phyloP scores from a whole-genome alignment of 257 asterid species.

The Ehretia macrophylla region DNA sequence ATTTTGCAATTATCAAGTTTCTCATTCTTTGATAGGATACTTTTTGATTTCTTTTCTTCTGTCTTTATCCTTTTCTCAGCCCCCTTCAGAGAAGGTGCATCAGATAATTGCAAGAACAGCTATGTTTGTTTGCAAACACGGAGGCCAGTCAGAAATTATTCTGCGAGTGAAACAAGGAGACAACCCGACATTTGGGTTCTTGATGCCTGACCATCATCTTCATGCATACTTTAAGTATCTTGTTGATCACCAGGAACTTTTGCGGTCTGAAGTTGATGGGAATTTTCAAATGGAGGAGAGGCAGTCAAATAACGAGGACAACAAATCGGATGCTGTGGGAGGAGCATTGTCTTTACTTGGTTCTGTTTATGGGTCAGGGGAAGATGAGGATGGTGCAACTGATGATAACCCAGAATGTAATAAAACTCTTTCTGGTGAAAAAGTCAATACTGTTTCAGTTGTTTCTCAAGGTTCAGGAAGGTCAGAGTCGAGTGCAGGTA shows the following conservation, averaged over 20 bases:
- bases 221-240: slow-evolving; percentile 88
- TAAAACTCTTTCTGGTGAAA: slow-evolving; percentile 22
- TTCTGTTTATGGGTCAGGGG: slow-evolving; percentile 81
- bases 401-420: slow-evolving; percentile 30
- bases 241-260: slow-evolving; percentile 72
- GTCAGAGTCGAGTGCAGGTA: slow-evolving; percentile 28
- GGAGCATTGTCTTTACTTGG: slow-evolving; percentile 94
- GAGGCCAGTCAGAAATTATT: slow-evolving; percentile 91
- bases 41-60: slow-evolving; percentile 6
- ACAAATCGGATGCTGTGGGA: slow-evolving; percentile 28
- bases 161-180: slow-evolving; percentile 93
- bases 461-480: slow-evolving; percentile 31
- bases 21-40: slow-evolving; percentile 20
- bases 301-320: slow-evolving; percentile 24
- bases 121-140: slow-evolving; percentile 76
- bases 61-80: slow-evolving; percentile 47
- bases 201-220: slow-evolving; percentile 86
- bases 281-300: slow-evolving; percentile 36
- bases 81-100: slow-evolving; percentile 86
- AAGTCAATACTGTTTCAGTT: slow-evolving; percentile 13
- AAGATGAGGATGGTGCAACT: slow-evolving; percentile 60
- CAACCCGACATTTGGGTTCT: slow-evolving; percentile 89
- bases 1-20: slow-evolving; percentile 11
- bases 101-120: slow-evolving; percentile 95
- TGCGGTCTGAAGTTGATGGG: slow-evolving; percentile 43